Percentiles rank a stretch among this genome's conserved stretches.
Conservation (phyloP, 1,284 basidiomycete species). For the Ganoderma sinense region DNA sequence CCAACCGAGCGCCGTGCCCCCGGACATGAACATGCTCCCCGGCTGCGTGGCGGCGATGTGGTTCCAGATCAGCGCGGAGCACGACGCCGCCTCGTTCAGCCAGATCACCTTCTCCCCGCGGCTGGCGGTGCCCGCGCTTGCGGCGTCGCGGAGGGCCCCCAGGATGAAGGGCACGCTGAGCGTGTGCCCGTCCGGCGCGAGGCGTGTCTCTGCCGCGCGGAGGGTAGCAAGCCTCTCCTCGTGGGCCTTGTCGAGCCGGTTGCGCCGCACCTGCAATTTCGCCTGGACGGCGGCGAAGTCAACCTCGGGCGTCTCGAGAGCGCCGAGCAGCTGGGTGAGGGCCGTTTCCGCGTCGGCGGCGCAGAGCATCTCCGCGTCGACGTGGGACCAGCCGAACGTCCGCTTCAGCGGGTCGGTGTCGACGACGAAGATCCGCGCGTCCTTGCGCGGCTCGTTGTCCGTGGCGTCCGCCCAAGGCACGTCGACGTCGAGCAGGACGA, state of each 20-base stretch:
- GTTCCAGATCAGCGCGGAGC: slow-evolving; percentile 58
- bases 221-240: slow-evolving; percentile 36
- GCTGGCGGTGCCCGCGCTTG: slow-evolving; percentile 40
- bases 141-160: slow-evolving; percentile 19
- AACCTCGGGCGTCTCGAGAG: slow-evolving; percentile 9
- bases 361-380: slow-evolving; percentile 62
- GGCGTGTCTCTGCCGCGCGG: slow-evolving; percentile 36
- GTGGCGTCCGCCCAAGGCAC: slow-evolving; percentile 67
- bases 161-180: slow-evolving; percentile 43
- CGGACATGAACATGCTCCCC: slow-evolving; percentile 61
- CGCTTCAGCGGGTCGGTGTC: slow-evolving; percentile 70
- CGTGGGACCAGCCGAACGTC: slow-evolving; percentile 58
- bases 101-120: slow-evolving; percentile 52
- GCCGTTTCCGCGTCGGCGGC: slow-evolving; percentile 61
- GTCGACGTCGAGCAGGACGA: slow-evolving; percentile 70
- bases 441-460: slow-evolving; percentile 46
- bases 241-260: slow-evolving; percentile 25
- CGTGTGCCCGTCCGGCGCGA: slow-evolving; percentile 29
- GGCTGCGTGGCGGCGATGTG: slow-evolving; percentile 61
- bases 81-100: slow-evolving; percentile 70
- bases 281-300: slow-evolving; percentile 3
- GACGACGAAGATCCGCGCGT: slow-evolving; percentile 62
- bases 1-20: slow-evolving; percentile 71
- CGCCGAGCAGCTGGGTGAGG: slow-evolving; percentile 54
- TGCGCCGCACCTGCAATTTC: slow-evolving; percentile 25